Evolutionary conservation across 441 rosid species (phyloP).

Genomic region (Croton setiger): DNA sequence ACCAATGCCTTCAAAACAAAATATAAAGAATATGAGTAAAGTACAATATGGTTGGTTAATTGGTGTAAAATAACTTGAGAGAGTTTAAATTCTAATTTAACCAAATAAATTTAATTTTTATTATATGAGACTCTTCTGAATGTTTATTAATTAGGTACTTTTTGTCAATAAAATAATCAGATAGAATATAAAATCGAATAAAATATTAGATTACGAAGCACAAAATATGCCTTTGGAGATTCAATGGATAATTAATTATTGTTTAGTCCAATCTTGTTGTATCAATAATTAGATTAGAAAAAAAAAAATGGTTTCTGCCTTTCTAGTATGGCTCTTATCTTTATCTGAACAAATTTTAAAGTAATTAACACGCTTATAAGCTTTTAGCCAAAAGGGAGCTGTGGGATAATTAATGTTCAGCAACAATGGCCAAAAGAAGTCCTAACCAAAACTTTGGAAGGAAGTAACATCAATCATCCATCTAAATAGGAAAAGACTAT

Average conservation of each 20-base stretch:
- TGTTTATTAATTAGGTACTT: no score
- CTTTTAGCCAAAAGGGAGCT: constrained; percentile 12
- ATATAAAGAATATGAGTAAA: no score
- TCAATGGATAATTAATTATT: background rate
- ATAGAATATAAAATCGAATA: no score
- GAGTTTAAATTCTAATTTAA: no score
- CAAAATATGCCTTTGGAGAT: background rate
- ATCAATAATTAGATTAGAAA: constrained; percentile 20
- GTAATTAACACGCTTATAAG: constrained; percentile 13
- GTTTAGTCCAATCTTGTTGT: constrained; percentile 2
- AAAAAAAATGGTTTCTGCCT: background rate
- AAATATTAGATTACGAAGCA: background rate
- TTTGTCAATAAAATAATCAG: no score
- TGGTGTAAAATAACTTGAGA: no score
- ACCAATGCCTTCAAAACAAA: no score
- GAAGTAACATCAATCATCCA: constrained; percentile 15
- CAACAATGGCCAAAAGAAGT: background rate
- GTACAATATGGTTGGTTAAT: no score
- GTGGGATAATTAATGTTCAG: constrained; percentile 4
- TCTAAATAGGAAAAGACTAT: no score
- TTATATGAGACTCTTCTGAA: no score
- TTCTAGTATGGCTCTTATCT: background rate
- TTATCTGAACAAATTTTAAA: background rate
- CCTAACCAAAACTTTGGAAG: background rate
- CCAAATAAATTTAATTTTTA: no score